Evolutionary conservation across 352 stramenopile species (phyloP), one percentile per base, ranked within the genome.

Genomic region (Globisporangium abappressorium): DNA sequence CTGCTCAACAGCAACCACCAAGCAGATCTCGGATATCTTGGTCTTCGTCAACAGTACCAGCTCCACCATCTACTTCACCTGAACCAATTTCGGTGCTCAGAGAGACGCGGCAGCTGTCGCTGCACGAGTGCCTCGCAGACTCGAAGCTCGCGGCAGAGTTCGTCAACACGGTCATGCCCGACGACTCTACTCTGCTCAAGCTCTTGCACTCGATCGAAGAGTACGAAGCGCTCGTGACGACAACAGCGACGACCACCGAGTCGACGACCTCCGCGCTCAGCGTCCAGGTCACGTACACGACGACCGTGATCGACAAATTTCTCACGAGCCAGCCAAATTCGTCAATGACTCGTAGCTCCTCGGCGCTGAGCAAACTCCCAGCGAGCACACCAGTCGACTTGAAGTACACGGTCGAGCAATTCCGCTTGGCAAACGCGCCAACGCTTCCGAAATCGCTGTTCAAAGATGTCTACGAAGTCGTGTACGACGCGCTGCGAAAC

Each of bases 61-160:
- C 43, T 7, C 18, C 18, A 30, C 28, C 28, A 30, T 22, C 5
- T 28, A 38, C 30, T 28, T 57, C 53, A 5, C 11, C 18, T 11
- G 56, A 62, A 30, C 20, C 30, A 30, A 47, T n/a, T 30, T 30
- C 18, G 24, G 28, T 2, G 18, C 4, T 47, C 9, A 47, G 41
- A 24, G 58, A 49, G 8, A 63, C 53, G 36, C 57, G 65, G 15
- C 26, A 49, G 0, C 65, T 79, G 49, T 62, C 70, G 9, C 26
- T 85, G 18, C 71, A 81, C 54, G 78, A 82, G 14, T 85, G 74
- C 36, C 70, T 85, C 4, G 71, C 67, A 1, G 78, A 85, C 60
- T 70, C 75, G 24, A 85, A 85, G 53, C 62, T 81, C 14, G 75
- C 75, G 0, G 78, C 78, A 7, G 78, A 85, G 56, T 82, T 85